These are phyloP conservation scores for Polygonum aviculare DNA, from an alignment of 148 eudicot genomes.

Conservation along the genomic window DNA sequence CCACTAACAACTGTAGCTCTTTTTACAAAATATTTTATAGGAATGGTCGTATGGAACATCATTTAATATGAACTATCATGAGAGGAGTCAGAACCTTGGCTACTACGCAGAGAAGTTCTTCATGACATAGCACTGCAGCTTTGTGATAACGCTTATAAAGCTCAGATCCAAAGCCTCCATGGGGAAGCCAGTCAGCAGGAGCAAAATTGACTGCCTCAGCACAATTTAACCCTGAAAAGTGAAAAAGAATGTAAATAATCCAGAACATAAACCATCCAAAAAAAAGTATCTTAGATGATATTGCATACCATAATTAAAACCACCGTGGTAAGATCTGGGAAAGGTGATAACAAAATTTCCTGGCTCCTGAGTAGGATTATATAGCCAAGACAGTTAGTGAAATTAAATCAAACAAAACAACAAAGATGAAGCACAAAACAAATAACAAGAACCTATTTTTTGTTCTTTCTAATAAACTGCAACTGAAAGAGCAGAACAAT, in stretches of 20 bases:
- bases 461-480: background rate
- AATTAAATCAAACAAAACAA: background rate
- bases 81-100: constrained; percentile 53
- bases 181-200: constrained; percentile 99
- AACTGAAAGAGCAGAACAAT: background rate
- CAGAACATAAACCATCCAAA: background rate
- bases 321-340: constrained; percentile 97
- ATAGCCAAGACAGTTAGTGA: background rate
- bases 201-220: constrained; percentile 99
- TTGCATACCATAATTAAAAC: constrained; percentile 85
- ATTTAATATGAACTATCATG: background rate
- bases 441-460: background rate
- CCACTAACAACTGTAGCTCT: background rate
- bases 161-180: constrained; percentile 94
- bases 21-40: background rate
- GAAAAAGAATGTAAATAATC: constrained; percentile 11
- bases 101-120: constrained; percentile 92
- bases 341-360: constrained; percentile 98
- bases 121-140: constrained; percentile 91
- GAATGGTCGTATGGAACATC: background rate
- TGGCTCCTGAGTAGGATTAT: constrained; percentile 64
- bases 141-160: constrained; percentile 80
- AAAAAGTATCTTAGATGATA: no score
- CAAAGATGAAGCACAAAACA: background rate
- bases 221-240: constrained; percentile 76